Evolutionary conservation across 495 filamentous ascomycete species (phyloP).

Genomic region (Penicillium fimorum): DNA sequence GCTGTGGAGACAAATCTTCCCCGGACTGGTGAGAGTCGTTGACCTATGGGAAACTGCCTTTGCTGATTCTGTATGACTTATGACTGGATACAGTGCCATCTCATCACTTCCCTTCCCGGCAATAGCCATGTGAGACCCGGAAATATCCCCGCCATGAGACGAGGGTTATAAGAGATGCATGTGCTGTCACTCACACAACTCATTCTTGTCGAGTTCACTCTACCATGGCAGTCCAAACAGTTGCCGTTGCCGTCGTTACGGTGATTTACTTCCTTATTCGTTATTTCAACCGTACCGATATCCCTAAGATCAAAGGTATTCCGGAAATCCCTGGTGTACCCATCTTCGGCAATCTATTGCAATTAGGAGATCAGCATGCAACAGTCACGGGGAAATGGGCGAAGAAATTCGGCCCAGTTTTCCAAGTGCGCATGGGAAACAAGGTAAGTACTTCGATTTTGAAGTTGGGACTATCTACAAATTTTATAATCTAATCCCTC

Average conservation of each 20-base stretch:
- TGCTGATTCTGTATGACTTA: slow-evolving; percentile 1
- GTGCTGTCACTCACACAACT: not conserved
- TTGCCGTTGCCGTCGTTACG: slow-evolving; percentile 42
- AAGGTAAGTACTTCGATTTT: slow-evolving; percentile 37
- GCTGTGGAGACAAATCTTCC: not conserved
- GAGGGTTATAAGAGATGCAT: slow-evolving; percentile 10
- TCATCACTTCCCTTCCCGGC: slow-evolving; percentile 1
- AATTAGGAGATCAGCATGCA: slow-evolving; percentile 57
- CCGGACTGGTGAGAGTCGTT: not conserved
- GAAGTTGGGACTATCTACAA: not conserved
- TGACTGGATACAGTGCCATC: slow-evolving; percentile 5
- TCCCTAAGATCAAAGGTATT: slow-evolving; percentile 61
- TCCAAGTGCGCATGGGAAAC: slow-evolving; percentile 66
- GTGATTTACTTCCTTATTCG: slow-evolving; percentile 52
- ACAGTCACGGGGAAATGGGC: slow-evolving; percentile 53
- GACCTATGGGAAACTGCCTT: not conserved
- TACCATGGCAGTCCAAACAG: slow-evolving; percentile 45
- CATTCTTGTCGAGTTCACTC: not conserved
- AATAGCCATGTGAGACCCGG: slow-evolving; percentile 4
- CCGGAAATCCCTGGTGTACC: slow-evolving; percentile 64
- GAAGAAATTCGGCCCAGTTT: slow-evolving; percentile 63
- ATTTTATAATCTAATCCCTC: not conserved
- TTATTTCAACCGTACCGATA: slow-evolving; percentile 56
- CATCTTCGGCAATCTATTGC: slow-evolving; percentile 61
- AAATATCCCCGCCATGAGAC: slow-evolving; percentile 10